Evolutionary conservation across 495 filamentous ascomycete genomes (phyloP), one percentile per base, ranked within the genome.

Genomic region (Penicillium paxilli): DNA sequence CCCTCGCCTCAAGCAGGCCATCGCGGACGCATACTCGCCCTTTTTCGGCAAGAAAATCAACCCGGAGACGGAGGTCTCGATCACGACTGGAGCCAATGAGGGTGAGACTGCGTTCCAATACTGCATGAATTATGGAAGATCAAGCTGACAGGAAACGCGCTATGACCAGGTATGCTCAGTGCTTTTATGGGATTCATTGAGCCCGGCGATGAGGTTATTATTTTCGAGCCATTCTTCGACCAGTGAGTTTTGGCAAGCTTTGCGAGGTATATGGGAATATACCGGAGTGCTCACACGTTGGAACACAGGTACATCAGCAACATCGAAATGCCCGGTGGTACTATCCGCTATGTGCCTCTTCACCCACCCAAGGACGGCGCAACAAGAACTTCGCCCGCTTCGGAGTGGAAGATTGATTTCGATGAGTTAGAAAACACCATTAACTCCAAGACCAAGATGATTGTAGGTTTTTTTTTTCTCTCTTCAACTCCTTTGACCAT

Each of bases 161-260:
- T 38, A 38, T 38, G 5, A 46, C 23, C 19, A 56, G 53, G 53
- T 37, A 97, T 96, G 88, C 81, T 98, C 33, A 90, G 87, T 61
- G 94, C 94, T 2, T 97, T 98, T 66, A 97, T 98, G 94, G 94
- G 80, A 5, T 98, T 98, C 60, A 86, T 98, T 52, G 94, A 98
- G 71, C 80, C 80, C 1, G 94, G 90, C 4, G 94, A 98, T 62
- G 94, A 98, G 70, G 95, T 97, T 46, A 96, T 98, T 37, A 83
- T 98, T 48, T 96, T 98, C 72, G 94, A 98, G 77, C 94, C 94
- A 6, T 98, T 96, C 76, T 98, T 97, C 65, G 94, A 98, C 73
- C 94, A 98, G 85, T 92, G 76, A 66, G 83, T 68, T 44, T 19
- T n/a, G 40, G 40, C 19, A n/a, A 22, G 12, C 40, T 42, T n/a